Percentiles rank a stretch among this genome's conserved stretches.
Conservation (phyloP, 805 yeast species). For the Wickerhamiella nectarea region DNA sequence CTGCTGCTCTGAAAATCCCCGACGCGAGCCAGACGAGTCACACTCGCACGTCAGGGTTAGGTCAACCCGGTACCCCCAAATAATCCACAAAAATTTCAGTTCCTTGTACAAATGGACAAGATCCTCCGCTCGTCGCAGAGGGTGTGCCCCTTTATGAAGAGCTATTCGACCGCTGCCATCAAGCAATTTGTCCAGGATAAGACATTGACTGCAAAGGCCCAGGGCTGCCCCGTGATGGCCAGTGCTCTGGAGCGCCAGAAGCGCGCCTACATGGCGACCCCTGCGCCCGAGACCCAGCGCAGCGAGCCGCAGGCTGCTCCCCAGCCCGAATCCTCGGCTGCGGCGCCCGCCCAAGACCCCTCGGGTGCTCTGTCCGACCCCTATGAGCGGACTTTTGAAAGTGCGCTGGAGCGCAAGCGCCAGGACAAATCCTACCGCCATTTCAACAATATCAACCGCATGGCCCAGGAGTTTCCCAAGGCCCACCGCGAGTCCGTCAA, state of each 20-base stretch:
- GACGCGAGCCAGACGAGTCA: no score
- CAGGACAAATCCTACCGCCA: constrained; percentile 84
- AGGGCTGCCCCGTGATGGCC: constrained; percentile 83
- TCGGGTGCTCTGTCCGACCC: neutral
- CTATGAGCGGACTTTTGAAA: constrained; percentile 53
- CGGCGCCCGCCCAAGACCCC: constrained; percentile 17
- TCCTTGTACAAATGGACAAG: constrained; percentile 46
- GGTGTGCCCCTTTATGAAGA: constrained; percentile 72
- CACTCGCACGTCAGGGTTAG: neutral
- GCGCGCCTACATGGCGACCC: constrained; percentile 26
- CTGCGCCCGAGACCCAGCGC: constrained; percentile 25
- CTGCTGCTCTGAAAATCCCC: no score
- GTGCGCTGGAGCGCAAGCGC: constrained; percentile 61
- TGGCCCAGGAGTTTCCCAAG: constrained; percentile 83
- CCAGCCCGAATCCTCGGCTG: neutral
- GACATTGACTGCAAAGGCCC: constrained; percentile 43
- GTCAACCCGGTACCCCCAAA: neutral
- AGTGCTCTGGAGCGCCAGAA: constrained; percentile 42
- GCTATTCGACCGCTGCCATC: constrained; percentile 43
- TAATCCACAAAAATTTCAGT: neutral
- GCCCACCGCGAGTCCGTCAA: constrained; percentile 69
- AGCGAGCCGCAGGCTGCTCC: constrained; percentile 23
- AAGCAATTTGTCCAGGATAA: constrained; percentile 37
- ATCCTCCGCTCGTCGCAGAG: constrained; percentile 61
- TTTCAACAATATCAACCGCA: constrained; percentile 92